Base-by-base conservation (phyloP, 495 filamentous ascomycete species). In the Xylaria sp. region DNA sequence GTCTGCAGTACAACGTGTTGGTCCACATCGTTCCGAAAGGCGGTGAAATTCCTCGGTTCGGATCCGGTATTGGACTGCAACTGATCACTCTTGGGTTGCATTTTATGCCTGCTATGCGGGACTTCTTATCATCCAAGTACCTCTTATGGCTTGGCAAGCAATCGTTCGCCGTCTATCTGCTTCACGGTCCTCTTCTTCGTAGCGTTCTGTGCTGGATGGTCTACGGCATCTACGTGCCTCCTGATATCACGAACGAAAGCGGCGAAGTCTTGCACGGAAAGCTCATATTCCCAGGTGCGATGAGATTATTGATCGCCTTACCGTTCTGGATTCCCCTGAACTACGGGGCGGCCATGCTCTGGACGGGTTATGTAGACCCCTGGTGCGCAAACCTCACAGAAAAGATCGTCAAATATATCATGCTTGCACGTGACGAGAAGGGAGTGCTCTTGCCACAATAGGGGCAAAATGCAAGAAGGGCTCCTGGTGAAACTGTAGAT, bases 121-220 rank as follows among this genome's bases (percentile, higher is more conserved):
- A 85, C 24, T 74, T 88, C 29, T 80, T 92, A 7, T 85, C 88
- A 5, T 87, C 84, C 75, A 82, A 84, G 33, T 79, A 85, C 17
- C 82, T 92, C 15, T 85, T 91, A 62, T 91, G 89, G 89, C 83
- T 92, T 21, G 90, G 90, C 55, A 88, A 88, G 74, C 87, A 90
- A 76, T 88, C 85, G 61, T 92, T 92, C 73, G 90, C 90, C 35
- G 88, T 92, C 19, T 92, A 92, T 72, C 85, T 92, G 6, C 82
- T 90, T 5, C 90, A 92, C 77, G 90, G 90, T 15, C 86, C 87
- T 19, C 83, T 92, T 57, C 82, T 92, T 48, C 87, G 90, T 50
- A 86, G 84, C 19, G 79, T 92, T 1, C 82, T 91, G 5, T 86
- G 85, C 66, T 91, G 90, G 88, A 86, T 91, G 83, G 83, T 90